These are phyloP conservation scores for Hypericum perforatum DNA, from an alignment of 345 rosid genomes.

Conservation along the genomic window DNA sequence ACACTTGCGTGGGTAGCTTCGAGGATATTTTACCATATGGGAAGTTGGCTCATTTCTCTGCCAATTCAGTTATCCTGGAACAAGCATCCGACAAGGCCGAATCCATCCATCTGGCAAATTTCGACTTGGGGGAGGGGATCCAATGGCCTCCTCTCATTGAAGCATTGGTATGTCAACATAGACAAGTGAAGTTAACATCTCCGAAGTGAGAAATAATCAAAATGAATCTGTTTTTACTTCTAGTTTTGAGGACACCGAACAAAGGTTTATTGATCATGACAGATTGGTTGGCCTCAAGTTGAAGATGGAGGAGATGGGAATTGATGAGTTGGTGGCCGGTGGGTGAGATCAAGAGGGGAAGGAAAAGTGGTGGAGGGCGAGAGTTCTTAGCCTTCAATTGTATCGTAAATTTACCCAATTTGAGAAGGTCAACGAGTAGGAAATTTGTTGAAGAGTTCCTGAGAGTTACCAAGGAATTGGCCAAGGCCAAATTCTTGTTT, in stretches of 20 bases:
- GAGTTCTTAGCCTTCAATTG: constrained; percentile 39
- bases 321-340: constrained; percentile 25
- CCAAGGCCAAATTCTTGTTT: too few relatives aligned
- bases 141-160: constrained; percentile 47
- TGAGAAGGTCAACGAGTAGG: constrained; percentile 27
- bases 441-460: constrained; percentile 26
- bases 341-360: constrained; percentile 17
- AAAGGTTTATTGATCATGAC: constrained; percentile 23
- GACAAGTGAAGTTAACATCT: constrained; percentile 26
- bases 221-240: too few relatives aligned
- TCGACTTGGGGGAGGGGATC: too few relatives aligned
- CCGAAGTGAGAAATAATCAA: constrained; percentile 15
- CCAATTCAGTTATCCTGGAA: constrained; percentile 36
- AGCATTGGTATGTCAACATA: constrained; percentile 16
- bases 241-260: constrained; percentile 21
- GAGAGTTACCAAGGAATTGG: constrained; percentile 18
- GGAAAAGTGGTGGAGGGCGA: constrained; percentile 12
- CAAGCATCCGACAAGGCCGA: constrained; percentile 24
- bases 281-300: constrained; percentile 16
- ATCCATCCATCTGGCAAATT: constrained; percentile 36
- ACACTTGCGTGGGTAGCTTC: too few relatives aligned
- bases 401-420: constrained; percentile 41
- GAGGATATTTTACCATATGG: constrained; percentile 37
- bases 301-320: constrained; percentile 24
- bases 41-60: constrained; percentile 42